phyloP scores from a whole-genome alignment of 2,329 filamentous ascomycete genomes.

The Paecilomyces sp. region DNA sequence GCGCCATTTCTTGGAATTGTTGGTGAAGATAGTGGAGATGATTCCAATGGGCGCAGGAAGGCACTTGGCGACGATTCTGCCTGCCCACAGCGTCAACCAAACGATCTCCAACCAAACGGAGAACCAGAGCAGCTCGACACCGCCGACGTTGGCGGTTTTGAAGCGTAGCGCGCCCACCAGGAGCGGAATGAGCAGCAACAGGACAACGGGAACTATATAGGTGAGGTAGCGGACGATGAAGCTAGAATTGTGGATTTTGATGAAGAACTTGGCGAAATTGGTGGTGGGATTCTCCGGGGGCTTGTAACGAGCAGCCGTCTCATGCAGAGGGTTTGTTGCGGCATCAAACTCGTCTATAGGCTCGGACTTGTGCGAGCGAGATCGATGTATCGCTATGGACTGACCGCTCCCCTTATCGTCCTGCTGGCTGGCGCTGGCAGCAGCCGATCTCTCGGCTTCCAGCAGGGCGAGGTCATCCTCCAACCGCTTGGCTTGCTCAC shows the following conservation, averaged over 20 bases:
- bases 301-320: constrained; percentile 58
- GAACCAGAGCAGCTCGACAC: constrained; percentile 80
- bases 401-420: constrained; percentile 26
- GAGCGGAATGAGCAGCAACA: constrained; percentile 61
- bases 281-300: constrained; percentile 57
- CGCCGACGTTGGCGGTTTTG: constrained; percentile 58
- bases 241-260: constrained; percentile 57
- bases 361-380: constrained; percentile 48
- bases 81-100: constrained; percentile 86
- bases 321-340: constrained; percentile 62
- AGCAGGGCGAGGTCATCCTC: constrained; percentile 61
- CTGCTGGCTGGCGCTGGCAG: constrained; percentile 36
- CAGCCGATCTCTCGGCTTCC: constrained; percentile 50
- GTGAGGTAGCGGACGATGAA: constrained; percentile 63
- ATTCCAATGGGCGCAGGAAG: constrained; percentile 57
- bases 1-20: constrained; percentile 86
- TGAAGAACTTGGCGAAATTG: constrained; percentile 57
- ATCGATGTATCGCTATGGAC: constrained; percentile 42
- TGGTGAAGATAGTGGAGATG: constrained; percentile 69
- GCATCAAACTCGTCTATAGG: constrained; percentile 60
- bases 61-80: constrained; percentile 56
- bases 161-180: constrained; percentile 57
- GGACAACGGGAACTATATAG: constrained; percentile 60
- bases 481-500: constrained; percentile 54
- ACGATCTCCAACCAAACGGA: constrained; percentile 91